Percentiles rank a stretch among this genome's conserved stretches.
Evolutionary conservation across 306 rosid species (phyloP).

Genomic region (Sicyos baderoa): DNA sequence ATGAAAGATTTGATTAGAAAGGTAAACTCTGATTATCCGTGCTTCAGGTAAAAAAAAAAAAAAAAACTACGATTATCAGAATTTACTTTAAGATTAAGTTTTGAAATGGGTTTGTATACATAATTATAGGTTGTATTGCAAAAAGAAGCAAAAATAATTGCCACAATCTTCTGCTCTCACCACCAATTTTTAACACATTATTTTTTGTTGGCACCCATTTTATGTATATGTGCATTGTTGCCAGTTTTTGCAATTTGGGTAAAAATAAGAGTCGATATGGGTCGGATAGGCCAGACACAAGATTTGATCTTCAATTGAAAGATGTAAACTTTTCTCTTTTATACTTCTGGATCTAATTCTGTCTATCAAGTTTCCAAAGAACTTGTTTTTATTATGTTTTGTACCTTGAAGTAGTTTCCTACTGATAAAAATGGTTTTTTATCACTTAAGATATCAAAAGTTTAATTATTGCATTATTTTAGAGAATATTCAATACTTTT

Average conservation of each 20-base stretch:
- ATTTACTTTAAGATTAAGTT: background rate
- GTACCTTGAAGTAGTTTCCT: background rate
- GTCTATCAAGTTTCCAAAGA: too few species aligned
- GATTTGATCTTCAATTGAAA: constrained; percentile 81
- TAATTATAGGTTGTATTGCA: background rate
- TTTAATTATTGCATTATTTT: background rate
- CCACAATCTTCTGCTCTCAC: background rate
- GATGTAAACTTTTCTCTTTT: constrained; percentile 51
- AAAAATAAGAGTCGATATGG: constrained; percentile 52
- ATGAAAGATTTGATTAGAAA: constrained; percentile 91
- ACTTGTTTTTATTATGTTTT: too few species aligned
- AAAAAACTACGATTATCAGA: background rate
- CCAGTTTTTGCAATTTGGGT: background rate
- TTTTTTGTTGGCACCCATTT: constrained; percentile 5
- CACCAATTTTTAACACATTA: background rate
- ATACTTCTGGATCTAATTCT: background rate
- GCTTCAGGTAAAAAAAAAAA: too few species aligned
- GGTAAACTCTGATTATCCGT: constrained; percentile 32
- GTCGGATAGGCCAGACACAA: constrained; percentile 78
- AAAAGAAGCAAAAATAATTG: background rate
- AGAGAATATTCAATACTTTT: background rate
- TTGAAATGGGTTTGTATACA: constrained; percentile 6
- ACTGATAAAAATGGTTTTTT: background rate
- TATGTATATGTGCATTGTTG: background rate
- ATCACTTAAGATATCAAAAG: background rate